Evolutionary conservation across 2,329 filamentous ascomycete species (phyloP), one percentile per base, ranked within the genome.

Genomic region (Cadophora sp.): DNA sequence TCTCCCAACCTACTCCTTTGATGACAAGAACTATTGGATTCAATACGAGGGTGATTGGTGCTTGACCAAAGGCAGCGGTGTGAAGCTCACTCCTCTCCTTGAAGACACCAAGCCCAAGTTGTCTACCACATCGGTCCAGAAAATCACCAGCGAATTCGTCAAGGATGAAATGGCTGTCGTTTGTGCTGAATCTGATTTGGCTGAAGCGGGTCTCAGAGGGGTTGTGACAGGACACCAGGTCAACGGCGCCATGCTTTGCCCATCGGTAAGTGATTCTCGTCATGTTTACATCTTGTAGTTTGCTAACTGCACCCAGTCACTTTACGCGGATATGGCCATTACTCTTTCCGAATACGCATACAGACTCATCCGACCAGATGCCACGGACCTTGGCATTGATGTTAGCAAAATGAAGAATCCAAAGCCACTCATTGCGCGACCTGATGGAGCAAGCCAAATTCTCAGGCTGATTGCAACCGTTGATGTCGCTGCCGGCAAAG

Each of bases 11-110:
- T 93, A 93, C 75, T 83, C 83, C 0, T 93, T 89, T 76, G 88
- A 93, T 76, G 81, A 86, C 70, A 92, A 92, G 82, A 87, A 86
- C 71, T 92, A 92, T 76, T 89, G 86, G 86, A 81, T 87, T 50
- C 82, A 84, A 73, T 88, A 87, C 74, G 78, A 84, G 69, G 89
- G 91, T 68, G 89, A 93, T 77, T 92, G 88, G 88, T 85, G 83
- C 39, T 79, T 91, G 56, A 88, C 84, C 69, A 92, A 91, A 80
- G 89, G 83, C 65, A 18, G 39, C 45, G 50, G 36, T 22, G 50
- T 22, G n/a, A 66, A 65, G 20, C n/a, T 56, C 24, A 60, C 65
- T 1, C 55, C 51, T 36, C 51, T 55, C 6, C 33, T 65, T 20
- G 59, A 71, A 48, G 62, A 65, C 16, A 27, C 65, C 1, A 79